A percentile compares a stretch with the other conserved stretches of the same genome.
phyloP scores from a whole-genome alignment of 495 filamentous ascomycete species.

The Entonaema liquescens region DNA sequence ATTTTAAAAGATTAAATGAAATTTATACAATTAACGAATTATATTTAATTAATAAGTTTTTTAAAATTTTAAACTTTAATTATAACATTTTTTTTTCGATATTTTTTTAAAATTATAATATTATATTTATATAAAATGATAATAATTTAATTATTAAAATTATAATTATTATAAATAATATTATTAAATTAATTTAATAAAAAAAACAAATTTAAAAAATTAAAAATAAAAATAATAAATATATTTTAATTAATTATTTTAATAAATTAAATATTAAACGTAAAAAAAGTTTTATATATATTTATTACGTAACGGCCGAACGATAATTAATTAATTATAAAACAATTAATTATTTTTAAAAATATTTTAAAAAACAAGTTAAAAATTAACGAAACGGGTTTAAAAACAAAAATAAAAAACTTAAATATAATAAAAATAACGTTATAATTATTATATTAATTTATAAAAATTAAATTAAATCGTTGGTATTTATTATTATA shows the following conservation, averaged over 20 bases:
- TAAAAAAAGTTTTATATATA: too few relatives aligned
- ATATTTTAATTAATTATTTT: conserved; percentile 10
- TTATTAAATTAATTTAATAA: conserved; percentile 3
- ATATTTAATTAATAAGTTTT: conserved; percentile 15
- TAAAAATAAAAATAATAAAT: conserved; percentile 8
- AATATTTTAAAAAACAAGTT: too few relatives aligned
- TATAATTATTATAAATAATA: not conserved
- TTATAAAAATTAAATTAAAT: too few relatives aligned
- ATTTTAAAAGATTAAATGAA: conserved; percentile 11
- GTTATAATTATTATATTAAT: not conserved
- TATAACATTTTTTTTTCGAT: conserved; percentile 11
- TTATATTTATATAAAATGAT: too few relatives aligned
- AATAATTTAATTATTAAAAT: not conserved
- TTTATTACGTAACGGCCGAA: too few relatives aligned
- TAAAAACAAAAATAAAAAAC: too few relatives aligned
- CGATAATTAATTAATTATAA: too few relatives aligned
- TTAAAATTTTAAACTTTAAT: not conserved
- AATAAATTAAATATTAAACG: not conserved
- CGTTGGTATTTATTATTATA: not conserved
- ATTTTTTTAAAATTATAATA: conserved; percentile 13
- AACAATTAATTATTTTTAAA: too few relatives aligned
- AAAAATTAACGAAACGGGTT: too few relatives aligned
- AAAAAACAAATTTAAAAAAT: conserved; percentile 7
- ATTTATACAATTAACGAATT: too few relatives aligned
- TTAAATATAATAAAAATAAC: not conserved